phyloP scores from a whole-genome alignment of 1,284 basidiomycete genomes.

The Caloboletus firmus region DNA sequence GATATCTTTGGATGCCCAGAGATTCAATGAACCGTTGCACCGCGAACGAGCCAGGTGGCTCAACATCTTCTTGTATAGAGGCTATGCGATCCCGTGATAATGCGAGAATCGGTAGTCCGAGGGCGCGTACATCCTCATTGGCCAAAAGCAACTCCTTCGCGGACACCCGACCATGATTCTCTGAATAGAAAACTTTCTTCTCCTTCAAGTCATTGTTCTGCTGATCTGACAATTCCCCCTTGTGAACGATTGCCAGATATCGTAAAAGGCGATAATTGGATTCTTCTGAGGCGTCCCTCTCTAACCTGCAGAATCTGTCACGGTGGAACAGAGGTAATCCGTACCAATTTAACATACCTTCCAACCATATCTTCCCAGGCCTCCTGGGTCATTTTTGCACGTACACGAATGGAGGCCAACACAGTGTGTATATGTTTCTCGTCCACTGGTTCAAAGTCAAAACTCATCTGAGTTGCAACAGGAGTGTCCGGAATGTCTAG shows the following conservation, averaged over 20 bases:
- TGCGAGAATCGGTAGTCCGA: constrained; percentile 24
- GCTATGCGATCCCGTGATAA: not conserved
- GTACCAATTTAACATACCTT: constrained; percentile 4
- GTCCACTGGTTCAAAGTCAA: not conserved
- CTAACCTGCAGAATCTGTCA: constrained; percentile 13
- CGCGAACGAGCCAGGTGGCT: not conserved
- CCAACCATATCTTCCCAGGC: constrained; percentile 12
- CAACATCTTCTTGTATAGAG: not conserved
- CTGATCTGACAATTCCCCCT: not conserved
- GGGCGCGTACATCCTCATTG: constrained; percentile 1
- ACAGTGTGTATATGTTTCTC: constrained; percentile 4
- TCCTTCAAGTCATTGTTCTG: constrained; percentile 4
- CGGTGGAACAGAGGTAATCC: not conserved
- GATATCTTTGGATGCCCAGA: constrained; percentile 20
- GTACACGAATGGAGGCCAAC: constrained; percentile 4
- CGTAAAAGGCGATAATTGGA: constrained; percentile 16
- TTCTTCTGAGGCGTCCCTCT: constrained; percentile 10
- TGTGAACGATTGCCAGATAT: not conserved
- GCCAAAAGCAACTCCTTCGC: constrained; percentile 19
- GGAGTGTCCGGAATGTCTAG: not conserved
- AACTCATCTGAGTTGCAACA: not conserved
- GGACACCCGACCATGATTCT: constrained; percentile 3
- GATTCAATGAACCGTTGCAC: not conserved
- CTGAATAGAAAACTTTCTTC: constrained; percentile 14
- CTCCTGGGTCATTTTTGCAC: not conserved